A percentile compares a stretch with the other conserved stretches of the same genome.
Conservation (phyloP, 176 grass and related monocot genomes). For the Carex kokanica region DNA sequence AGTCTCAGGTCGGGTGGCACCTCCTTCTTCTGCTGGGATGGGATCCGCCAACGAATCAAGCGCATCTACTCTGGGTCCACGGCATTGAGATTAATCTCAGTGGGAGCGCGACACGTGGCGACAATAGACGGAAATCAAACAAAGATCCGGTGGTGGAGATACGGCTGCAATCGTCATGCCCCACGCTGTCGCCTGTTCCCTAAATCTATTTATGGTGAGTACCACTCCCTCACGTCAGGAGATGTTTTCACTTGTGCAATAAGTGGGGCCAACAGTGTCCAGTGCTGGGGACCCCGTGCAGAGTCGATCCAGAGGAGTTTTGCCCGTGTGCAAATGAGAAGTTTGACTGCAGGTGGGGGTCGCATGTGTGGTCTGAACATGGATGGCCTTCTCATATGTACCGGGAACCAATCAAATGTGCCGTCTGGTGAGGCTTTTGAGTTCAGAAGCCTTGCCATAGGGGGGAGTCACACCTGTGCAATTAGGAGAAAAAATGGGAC, state of each 20-base stretch:
- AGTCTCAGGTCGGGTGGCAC: slow-evolving; percentile 19
- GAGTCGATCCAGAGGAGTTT: slow-evolving; percentile 33
- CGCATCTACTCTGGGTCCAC: slow-evolving; percentile 41
- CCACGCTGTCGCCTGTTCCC: slow-evolving; percentile 10
- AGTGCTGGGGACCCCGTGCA: slow-evolving; percentile 47
- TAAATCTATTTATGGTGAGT: accelerated
- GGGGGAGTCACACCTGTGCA: slow-evolving; percentile 55
- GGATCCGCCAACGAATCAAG: not conserved
- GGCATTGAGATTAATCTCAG: slow-evolving; percentile 27
- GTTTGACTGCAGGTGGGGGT: slow-evolving; percentile 42
- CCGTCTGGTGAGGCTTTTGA: slow-evolving; percentile 1
- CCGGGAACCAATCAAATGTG: not conserved
- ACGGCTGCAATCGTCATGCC: not conserved
- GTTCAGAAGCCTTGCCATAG: slow-evolving; percentile 46
- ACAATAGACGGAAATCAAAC: slow-evolving; percentile 22
- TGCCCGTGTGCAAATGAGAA: not conserved
- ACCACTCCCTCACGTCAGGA: slow-evolving; percentile 51
- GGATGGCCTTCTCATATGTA: slow-evolving; percentile 34
- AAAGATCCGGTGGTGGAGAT: slow-evolving; percentile 53
- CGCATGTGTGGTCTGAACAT: slow-evolving; percentile 37
- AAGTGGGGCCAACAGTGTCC: slow-evolving; percentile 20
- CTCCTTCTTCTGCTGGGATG: slow-evolving; percentile 70
- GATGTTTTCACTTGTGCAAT: slow-evolving; percentile 57
- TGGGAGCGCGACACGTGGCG: slow-evolving; percentile 51
- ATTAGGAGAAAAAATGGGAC: slow-evolving; percentile 31